Evolutionary conservation across 257 asterid species (phyloP).

Genomic region (Misopates orontium): DNA sequence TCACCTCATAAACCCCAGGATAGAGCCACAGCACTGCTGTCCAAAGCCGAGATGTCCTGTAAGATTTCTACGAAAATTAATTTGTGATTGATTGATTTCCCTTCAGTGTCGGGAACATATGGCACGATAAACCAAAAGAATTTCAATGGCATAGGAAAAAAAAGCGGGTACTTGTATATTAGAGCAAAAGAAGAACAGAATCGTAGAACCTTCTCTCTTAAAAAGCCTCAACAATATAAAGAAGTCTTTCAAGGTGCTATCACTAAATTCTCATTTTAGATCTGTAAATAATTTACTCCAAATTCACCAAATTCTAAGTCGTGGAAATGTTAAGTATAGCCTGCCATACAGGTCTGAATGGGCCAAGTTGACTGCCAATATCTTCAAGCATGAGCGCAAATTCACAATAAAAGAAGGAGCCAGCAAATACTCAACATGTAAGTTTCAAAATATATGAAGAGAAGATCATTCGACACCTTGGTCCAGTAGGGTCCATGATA

Average conservation of each 20-base stretch:
- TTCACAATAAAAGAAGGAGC: too few relatives aligned
- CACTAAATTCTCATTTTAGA: too few relatives aligned
- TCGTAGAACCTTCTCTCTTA: too few relatives aligned
- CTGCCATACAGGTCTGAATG: background rate
- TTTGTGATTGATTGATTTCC: background rate
- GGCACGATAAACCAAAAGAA: background rate
- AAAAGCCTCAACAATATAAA: too few relatives aligned
- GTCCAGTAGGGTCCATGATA: constrained; percentile 33
- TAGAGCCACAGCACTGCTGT: constrained; percentile 77
- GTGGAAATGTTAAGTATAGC: background rate
- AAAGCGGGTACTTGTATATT: background rate
- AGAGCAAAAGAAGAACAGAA: background rate
- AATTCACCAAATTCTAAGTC: background rate
- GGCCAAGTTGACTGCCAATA: too few relatives aligned
- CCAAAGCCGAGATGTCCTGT: constrained; percentile 75
- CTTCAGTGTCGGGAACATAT: background rate
- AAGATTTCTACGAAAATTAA: constrained; percentile 20
- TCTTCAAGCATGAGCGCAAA: too few relatives aligned
- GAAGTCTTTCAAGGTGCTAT: too few relatives aligned
- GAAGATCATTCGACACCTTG: constrained; percentile 40
- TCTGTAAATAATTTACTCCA: background rate
- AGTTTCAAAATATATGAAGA: constrained; percentile 4
- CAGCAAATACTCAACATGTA: background rate
- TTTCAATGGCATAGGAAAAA: constrained; percentile 6
- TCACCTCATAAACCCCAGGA: constrained; percentile 95